A percentile compares a stretch with the other conserved stretches of the same genome.
Evolutionary conservation across 1,139 yeast genomes (phyloP).

Genomic region (Pichia sp.): DNA sequence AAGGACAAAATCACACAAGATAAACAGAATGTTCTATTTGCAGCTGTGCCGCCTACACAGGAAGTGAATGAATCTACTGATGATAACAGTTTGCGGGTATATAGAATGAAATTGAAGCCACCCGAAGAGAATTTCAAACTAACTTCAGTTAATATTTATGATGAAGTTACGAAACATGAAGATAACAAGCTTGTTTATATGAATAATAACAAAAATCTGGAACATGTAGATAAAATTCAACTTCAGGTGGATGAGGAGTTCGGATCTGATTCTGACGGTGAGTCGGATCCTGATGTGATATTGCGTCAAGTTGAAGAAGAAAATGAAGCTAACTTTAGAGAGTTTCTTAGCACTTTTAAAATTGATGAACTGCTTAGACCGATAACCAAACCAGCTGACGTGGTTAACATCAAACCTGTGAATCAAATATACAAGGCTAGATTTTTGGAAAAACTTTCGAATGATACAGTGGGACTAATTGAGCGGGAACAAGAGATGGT

Average conservation of each 20-base stretch:
- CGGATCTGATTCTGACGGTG: slow-evolving; percentile 24
- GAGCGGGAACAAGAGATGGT: slow-evolving; percentile 75
- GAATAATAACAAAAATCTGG: slow-evolving; percentile 13
- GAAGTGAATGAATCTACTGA: slow-evolving; percentile 22
- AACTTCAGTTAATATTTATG: slow-evolving; percentile 23
- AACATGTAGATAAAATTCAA: slow-evolving; percentile 21
- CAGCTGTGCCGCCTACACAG: not conserved
- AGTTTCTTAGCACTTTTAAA: slow-evolving; percentile 24
- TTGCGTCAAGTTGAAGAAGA: slow-evolving; percentile 32
- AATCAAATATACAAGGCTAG: slow-evolving; percentile 54
- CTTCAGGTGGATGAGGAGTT: slow-evolving; percentile 24
- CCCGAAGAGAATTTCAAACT: slow-evolving; percentile 23
- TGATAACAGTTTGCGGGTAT: slow-evolving; percentile 22
- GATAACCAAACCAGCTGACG: slow-evolving; percentile 70
- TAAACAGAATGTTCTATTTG: slow-evolving; percentile 4
- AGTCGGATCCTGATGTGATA: slow-evolving; percentile 16
- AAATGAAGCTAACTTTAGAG: slow-evolving; percentile 23
- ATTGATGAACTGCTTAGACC: slow-evolving; percentile 63
- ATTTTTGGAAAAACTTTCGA: slow-evolving; percentile 49
- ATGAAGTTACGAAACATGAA: slow-evolving; percentile 16
- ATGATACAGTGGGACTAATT: slow-evolving; percentile 66
- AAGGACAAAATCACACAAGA: slow-evolving; percentile 19
- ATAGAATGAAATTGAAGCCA: slow-evolving; percentile 27
- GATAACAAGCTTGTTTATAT: slow-evolving; percentile 12
- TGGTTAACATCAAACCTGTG: slow-evolving; percentile 64